Percentiles rank a stretch among this genome's conserved stretches.
Evolutionary conservation across 441 rosid genomes (phyloP).

Genomic region (Macaranga tanarius): DNA sequence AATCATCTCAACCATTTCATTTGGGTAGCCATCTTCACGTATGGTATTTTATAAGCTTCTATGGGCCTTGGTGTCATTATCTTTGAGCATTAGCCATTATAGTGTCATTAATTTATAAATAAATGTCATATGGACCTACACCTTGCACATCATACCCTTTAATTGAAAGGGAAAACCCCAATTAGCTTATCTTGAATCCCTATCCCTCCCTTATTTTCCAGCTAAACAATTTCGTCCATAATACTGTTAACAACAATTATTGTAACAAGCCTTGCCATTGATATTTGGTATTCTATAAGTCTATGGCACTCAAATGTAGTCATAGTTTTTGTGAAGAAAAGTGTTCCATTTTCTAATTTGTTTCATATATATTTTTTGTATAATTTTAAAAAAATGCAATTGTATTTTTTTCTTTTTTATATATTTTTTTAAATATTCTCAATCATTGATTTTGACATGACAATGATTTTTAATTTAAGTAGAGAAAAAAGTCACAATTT

Average conservation of each 20-base stretch:
- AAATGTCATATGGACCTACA: neutral
- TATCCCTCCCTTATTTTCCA: neutral
- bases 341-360: too few relatives aligned
- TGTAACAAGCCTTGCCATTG: neutral
- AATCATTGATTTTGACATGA: too few relatives aligned
- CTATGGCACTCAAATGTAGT: neutral
- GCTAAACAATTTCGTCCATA: neutral
- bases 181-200: neutral
- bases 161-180: slow-evolving; percentile 9
- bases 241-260: neutral
- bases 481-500: too few relatives aligned
- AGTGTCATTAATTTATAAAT: too few relatives aligned
- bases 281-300: neutral
- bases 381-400: too few relatives aligned
- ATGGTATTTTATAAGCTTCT: neutral
- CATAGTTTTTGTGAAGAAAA: neutral
- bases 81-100: slow-evolving; percentile 8
- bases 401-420: too few relatives aligned
- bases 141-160: neutral
- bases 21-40: too few relatives aligned
- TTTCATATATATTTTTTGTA: too few relatives aligned
- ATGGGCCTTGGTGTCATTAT: slow-evolving; percentile 2
- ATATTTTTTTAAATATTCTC: too few relatives aligned
- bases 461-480: too few relatives aligned
- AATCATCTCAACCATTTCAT: too few relatives aligned